Base-by-base conservation (phyloP, 805 yeast genomes). In the Metschnikowia baotianmanensis region DNA sequence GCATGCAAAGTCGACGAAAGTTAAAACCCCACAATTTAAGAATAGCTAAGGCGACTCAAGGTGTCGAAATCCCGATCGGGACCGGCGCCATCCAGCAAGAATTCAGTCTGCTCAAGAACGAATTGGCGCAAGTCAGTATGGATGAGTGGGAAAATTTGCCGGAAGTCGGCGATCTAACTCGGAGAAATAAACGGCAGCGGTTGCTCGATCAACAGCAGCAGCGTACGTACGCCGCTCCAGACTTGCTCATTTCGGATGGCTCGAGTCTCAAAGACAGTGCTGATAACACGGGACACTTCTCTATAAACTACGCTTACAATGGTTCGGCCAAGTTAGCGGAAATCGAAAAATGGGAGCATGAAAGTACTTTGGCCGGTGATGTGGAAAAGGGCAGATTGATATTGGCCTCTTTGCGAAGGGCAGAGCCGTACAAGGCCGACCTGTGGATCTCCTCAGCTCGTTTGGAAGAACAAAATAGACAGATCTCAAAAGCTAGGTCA, bases 401-500 rank as follows among this genome's bases (percentile, higher is more conserved):
- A 7, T 69, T 90, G 33, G 66, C 76, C n/a, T 81, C 88, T 3
- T 72, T 86, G 48, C 71, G 95, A 25, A 77, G 76, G 48, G 65
- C 87, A 0, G 83, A 86, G 51, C 96, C 97, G 0, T 61, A 65
- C 30, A 82, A 80, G 43, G 76, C 95, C 0, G 76, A 77, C 34
- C 86, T 84, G 4, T 91, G 96, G 96, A 84, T 91, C 17, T 87
- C 95, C 0, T 77, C 88, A 34, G 95, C 96, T 0, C 63, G 87
- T 34, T 57, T 88, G 8, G 98, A 91, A 55, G 83, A 78, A 48
- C 74, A 72, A 32, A 83, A 82, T 1, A 71, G 72, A 31, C 80
- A 78, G 37, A 67, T 69, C 39, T 63, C 63, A 5, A 61, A 61
- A 11, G 96, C 98, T 0, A 74, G 75, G 38, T 62, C 62, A 17